These are phyloP conservation scores for Mitragyna speciosa DNA, from an alignment of 257 asterid genomes.

Conservation along the genomic window DNA sequence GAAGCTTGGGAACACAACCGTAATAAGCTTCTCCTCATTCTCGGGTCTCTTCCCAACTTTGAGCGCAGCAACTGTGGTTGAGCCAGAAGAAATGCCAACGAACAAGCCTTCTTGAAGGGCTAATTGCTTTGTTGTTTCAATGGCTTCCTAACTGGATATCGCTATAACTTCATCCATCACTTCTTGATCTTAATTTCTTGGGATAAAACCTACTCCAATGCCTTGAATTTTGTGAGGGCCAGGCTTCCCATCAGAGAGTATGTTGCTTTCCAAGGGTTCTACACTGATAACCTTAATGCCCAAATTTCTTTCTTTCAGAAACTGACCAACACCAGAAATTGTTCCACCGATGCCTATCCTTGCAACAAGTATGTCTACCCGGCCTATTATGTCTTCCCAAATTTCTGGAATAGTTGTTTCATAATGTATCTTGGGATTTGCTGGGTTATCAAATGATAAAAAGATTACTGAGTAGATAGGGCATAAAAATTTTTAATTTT, in stretches of 20 bases:
- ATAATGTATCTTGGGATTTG: slow-evolving; percentile 94
- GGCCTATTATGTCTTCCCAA: slow-evolving; percentile 97
- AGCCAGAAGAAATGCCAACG: slow-evolving; percentile 99
- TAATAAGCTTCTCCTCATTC: slow-evolving; percentile 92
- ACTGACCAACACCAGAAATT: slow-evolving; percentile 84
- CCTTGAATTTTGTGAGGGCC: slow-evolving; percentile 99
- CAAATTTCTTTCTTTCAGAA: slow-evolving; percentile 71
- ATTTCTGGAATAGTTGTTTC: slow-evolving; percentile 99
- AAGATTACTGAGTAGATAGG: no score
- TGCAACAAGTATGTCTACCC: slow-evolving; percentile 92
- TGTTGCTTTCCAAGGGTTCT: slow-evolving; percentile 92
- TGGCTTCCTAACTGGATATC: slow-evolving; percentile 88
- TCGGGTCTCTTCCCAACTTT: slow-evolving; percentile 89
- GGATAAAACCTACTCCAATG: slow-evolving; percentile 99
- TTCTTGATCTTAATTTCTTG: slow-evolving; percentile 84
- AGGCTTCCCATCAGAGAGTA: slow-evolving; percentile 96
- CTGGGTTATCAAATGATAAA: no score
- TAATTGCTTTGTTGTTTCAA: slow-evolving; percentile 86
- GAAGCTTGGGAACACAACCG: slow-evolving; percentile 94
- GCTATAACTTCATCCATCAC: slow-evolving; percentile 95
- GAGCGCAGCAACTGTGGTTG: slow-evolving; percentile 94
- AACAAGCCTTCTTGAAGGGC: slow-evolving; percentile 95
- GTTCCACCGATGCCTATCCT: slow-evolving; percentile 99
- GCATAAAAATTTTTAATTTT: no score
- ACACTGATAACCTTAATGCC: slow-evolving; percentile 85